These are phyloP conservation scores for Entonaema liquescens DNA, from an alignment of 495 filamentous ascomycete genomes.

Conservation along the genomic window DNA sequence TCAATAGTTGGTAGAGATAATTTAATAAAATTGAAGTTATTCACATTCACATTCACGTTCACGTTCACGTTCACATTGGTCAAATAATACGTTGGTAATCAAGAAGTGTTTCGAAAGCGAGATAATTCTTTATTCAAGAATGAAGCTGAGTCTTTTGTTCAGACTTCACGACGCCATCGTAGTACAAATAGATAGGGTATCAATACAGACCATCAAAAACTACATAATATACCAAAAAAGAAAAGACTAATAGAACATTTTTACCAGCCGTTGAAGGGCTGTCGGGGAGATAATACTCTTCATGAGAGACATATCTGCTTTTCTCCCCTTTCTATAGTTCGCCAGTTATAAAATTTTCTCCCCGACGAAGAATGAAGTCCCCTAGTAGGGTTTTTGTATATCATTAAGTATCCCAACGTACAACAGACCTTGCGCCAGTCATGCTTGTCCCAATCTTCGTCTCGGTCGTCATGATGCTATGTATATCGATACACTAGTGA, in stretches of 20 bases:
- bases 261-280: background rate
- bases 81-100: background rate
- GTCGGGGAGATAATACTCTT: constrained; percentile 16
- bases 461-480: constrained; percentile 40
- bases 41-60: background rate
- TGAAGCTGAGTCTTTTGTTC: constrained; percentile 17
- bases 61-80: background rate
- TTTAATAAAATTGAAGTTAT: background rate
- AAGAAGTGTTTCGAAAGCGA: constrained; percentile 1
- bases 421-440: constrained; percentile 38
- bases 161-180: constrained; percentile 19
- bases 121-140: constrained; percentile 26
- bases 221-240: constrained; percentile 30
- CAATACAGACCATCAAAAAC: constrained; percentile 32
- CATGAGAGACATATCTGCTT: constrained; percentile 4
- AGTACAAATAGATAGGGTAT: constrained; percentile 34
- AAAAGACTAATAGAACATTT: constrained; percentile 5
- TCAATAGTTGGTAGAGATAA: too few species aligned
- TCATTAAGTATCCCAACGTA: constrained; percentile 38
- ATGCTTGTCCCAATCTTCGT: constrained; percentile 39
- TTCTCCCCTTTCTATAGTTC: constrained; percentile 32
- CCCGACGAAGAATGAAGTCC: constrained; percentile 1
- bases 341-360: constrained; percentile 9
- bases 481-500: constrained; percentile 37
- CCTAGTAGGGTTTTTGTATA: constrained; percentile 23